These are phyloP conservation scores for Penicillium occitanis DNA, from an alignment of 2,329 filamentous ascomycete genomes.

Conservation along the genomic window DNA sequence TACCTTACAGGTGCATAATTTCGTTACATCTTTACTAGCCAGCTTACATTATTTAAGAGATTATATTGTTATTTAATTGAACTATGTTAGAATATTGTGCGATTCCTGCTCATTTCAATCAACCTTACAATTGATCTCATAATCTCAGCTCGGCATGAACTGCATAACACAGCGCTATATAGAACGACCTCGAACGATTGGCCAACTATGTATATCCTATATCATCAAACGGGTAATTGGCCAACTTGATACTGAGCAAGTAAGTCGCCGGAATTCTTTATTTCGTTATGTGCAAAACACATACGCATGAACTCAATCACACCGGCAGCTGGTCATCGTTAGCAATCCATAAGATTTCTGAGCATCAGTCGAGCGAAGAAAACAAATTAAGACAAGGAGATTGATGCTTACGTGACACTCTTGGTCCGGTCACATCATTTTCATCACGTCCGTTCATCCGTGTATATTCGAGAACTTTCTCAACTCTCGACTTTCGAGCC, in stretches of 20 bases:
- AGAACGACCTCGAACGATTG: not conserved
- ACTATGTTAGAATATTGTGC: no score
- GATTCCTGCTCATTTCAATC: not conserved
- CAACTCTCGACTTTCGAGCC: constrained; percentile 25
- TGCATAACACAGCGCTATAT: not conserved
- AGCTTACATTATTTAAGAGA: not conserved
- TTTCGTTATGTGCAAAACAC: not conserved
- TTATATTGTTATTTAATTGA: no score
- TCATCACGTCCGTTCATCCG: constrained; percentile 29
- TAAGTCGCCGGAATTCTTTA: not conserved
- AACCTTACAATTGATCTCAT: not conserved
- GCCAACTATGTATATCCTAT: not conserved
- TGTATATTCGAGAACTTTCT: constrained; percentile 26
- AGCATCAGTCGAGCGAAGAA: not conserved
- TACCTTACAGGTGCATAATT: not conserved
- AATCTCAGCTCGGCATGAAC: not conserved
- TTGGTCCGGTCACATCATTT: constrained; percentile 20
- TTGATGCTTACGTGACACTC: not conserved
- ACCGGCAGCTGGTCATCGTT: not conserved
- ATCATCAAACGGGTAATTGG: not conserved
- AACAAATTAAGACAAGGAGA: not conserved
- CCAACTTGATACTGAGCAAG: not conserved
- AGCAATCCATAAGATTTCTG: not conserved
- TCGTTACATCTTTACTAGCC: not conserved
- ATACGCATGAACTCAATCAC: not conserved